Base-by-base conservation (phyloP, 371 early-diverging fungal species). In the Vairimorpha apis region DNA sequence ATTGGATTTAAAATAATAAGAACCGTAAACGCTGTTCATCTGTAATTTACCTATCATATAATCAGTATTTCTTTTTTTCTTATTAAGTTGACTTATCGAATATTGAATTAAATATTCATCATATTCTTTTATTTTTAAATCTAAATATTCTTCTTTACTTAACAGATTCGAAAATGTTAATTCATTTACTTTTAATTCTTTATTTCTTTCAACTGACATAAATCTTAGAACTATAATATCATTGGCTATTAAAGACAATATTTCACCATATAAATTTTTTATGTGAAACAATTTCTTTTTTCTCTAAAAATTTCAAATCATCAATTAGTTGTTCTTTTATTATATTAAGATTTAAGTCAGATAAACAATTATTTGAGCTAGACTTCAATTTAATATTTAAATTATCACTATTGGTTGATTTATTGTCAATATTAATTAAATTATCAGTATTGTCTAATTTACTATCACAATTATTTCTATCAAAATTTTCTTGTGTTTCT, bases 1-100 rank as follows among this genome's bases (percentile, higher is more conserved):
- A 69, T 90, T 89, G 12, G 95, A 95, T 16, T 90, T 88, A 84
- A 92, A 94, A 85, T 93, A 94, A 87, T 87, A 95, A 38, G 92
- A 92, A 2, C 98, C 98, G 81, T 92, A 96, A 76, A 89, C 88
- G 2, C 95, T 94, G 53, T 92, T 89, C 27, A 86, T 86, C 10
- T 30, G 53, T 5, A 70, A 32, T 18, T 58, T 60, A 14, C 33
- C 47, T 10, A 30, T 30, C 13, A 12, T 8, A 45, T 51, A 43
- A 65, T 35, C 49, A 33, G 53, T 23, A 16, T 33, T 29, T 43
- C 35, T 32, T 10, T 25, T 27, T 30, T 60, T 75, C 30, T 74
- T 79, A 51, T 55, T 58, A 27, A 74, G 45, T 51, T 78, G 72
- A 44, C 53, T 76, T 16, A 13, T 23, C 69, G 72, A 56, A 74